These are phyloP conservation scores for Bipolaris victoriae DNA, from an alignment of 2,329 filamentous ascomycete genomes.

Conservation along the genomic window DNA sequence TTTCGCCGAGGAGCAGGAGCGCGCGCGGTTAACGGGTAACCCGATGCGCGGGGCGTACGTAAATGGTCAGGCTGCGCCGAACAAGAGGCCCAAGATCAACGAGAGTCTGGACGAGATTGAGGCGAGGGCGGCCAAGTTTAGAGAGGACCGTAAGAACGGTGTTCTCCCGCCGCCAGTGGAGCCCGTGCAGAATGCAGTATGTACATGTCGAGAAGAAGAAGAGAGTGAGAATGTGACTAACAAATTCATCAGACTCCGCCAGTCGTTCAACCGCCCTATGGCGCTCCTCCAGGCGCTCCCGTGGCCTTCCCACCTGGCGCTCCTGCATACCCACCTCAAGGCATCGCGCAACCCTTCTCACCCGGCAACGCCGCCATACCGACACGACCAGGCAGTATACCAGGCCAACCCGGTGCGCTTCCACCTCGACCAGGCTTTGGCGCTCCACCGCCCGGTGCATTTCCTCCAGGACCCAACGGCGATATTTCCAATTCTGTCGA, in stretches of 20 bases:
- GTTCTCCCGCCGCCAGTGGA: constrained; percentile 42
- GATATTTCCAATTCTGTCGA: constrained; percentile 55
- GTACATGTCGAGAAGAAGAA: not conserved
- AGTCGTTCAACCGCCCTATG: constrained; percentile 27
- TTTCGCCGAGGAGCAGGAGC: constrained; percentile 83
- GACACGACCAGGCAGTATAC: constrained; percentile 40
- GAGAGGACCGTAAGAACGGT: constrained; percentile 51
- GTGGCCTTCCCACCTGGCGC: constrained; percentile 35
- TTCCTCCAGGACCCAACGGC: constrained; percentile 20
- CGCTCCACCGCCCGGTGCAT: constrained; percentile 27
- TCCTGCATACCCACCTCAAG: constrained; percentile 23
- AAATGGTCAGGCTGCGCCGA: constrained; percentile 52
- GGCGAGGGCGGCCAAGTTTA: constrained; percentile 69
- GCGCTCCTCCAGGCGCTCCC: constrained; percentile 27
- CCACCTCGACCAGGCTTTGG: constrained; percentile 50
- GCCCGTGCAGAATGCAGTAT: constrained; percentile 32
- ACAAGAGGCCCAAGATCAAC: constrained; percentile 70
- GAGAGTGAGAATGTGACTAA: constrained; percentile 14
- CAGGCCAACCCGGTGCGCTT: constrained; percentile 32
- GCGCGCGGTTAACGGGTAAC: constrained; percentile 82
- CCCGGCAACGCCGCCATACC: constrained; percentile 33
- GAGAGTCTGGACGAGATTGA: constrained; percentile 78
- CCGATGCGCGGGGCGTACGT: constrained; percentile 63
- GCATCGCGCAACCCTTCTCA: constrained; percentile 34
- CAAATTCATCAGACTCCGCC: constrained; percentile 27